Conservation (phyloP, 331 rosid genomes). For the Pyracantha coccinea region DNA sequence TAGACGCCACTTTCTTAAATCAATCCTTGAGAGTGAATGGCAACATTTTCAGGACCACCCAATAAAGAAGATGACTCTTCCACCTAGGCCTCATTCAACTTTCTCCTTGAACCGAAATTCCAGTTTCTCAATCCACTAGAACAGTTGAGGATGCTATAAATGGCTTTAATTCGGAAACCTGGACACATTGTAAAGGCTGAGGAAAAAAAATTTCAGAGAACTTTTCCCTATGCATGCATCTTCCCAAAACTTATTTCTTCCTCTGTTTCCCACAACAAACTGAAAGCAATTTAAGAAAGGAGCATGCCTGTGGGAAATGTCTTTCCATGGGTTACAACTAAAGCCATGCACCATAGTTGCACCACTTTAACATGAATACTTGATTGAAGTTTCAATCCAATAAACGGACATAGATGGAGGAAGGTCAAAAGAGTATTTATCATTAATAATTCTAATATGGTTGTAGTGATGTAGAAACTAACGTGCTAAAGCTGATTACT, state of each 20-base stretch:
- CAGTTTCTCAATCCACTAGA: neutral
- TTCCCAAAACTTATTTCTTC: neutral
- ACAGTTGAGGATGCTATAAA: neutral
- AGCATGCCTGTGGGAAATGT: neutral
- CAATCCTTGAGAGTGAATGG: neutral
- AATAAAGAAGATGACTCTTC: neutral
- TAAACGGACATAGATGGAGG: neutral
- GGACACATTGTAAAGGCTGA: neutral
- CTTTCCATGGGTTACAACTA: neutral
- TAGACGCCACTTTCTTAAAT: neutral
- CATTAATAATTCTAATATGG: neutral
- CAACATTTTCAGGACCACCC: neutral
- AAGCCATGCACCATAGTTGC: neutral
- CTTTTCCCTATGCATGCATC: neutral
- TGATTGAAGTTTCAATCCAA: neutral
- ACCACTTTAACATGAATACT: neutral
- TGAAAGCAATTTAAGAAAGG: neutral
- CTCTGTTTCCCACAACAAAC: neutral
- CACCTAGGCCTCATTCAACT: neutral
- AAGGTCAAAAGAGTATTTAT: neutral
- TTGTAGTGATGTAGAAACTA: neutral
- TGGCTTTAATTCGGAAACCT: neutral
- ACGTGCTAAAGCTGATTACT: neutral
- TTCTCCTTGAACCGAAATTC: neutral
- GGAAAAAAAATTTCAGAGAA: neutral